phyloP scores from a whole-genome alignment of 805 yeast genomes.

The Yarrowia keelungensis region DNA sequence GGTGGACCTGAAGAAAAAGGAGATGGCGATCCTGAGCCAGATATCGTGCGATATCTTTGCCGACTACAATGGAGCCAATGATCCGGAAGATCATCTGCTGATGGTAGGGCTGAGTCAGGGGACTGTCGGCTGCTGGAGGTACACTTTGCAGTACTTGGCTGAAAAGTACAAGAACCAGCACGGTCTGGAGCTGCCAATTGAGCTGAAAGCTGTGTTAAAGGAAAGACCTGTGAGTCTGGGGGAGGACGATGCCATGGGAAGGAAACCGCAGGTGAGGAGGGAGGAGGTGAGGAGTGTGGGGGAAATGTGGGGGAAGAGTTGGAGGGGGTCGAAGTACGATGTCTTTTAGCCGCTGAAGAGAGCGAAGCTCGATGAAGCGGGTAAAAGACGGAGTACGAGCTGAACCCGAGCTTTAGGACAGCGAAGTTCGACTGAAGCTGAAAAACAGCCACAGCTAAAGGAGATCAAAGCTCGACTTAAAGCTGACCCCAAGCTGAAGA shows the following conservation, averaged over 20 bases:
- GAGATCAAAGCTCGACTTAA: too few species aligned
- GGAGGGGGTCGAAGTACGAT: too few species aligned
- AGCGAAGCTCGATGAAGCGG: too few species aligned
- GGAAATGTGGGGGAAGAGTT: too few species aligned
- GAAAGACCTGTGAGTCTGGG: background rate
- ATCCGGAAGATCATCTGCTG: conserved; percentile 3
- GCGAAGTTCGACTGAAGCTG: too few species aligned
- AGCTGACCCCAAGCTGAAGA: too few species aligned
- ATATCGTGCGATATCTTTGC: background rate
- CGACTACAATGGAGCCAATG: conserved; percentile 4
- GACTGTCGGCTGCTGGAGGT: background rate
- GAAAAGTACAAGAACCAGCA: background rate
- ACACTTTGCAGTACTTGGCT: background rate
- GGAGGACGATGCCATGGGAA: background rate
- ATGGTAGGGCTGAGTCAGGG: conserved; percentile 4
- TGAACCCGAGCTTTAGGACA: too few species aligned
- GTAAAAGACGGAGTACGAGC: too few species aligned
- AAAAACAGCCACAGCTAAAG: too few species aligned
- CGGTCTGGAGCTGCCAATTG: background rate
- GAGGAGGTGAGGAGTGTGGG: too few species aligned
- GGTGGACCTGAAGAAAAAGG: background rate
- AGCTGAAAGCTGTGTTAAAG: background rate
- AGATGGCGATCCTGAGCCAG: background rate
- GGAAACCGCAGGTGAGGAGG: background rate
- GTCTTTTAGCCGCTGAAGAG: too few species aligned